Evolutionary conservation across 257 asterid species (phyloP).

Genomic region (Nicotiana benthamiana): DNA sequence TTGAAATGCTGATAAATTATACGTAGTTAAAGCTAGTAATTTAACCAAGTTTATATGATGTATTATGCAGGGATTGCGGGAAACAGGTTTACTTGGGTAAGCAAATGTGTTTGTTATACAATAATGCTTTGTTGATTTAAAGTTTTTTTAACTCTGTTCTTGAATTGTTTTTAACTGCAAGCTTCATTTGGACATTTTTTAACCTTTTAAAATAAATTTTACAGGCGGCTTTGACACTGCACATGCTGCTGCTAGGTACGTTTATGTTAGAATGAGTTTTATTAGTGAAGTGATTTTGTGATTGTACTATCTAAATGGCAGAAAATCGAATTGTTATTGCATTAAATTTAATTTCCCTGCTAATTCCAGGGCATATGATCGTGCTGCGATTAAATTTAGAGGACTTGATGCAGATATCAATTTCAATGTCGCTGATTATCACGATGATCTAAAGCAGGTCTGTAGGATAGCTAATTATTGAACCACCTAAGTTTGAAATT

Average conservation of each 20-base stretch:
- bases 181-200: background rate
- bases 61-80: slow-evolving; percentile 81
- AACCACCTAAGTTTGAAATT: background rate
- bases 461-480: slow-evolving; percentile 9
- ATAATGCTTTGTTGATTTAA: slow-evolving; percentile 2
- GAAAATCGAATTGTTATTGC: background rate
- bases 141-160: background rate
- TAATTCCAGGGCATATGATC: slow-evolving; percentile 77
- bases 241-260: slow-evolving; percentile 92
- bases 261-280: slow-evolving; percentile 4
- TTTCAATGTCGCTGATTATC: slow-evolving; percentile 66
- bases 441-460: slow-evolving; percentile 72
- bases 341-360: slow-evolving; percentile 11
- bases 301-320: background rate
- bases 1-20: too few relatives aligned
- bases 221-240: slow-evolving; percentile 98
- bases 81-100: slow-evolving; percentile 93
- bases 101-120: background rate
- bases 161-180: background rate
- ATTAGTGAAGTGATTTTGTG: background rate
- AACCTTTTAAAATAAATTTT: slow-evolving; percentile 6
- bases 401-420: slow-evolving; percentile 94
- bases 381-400: slow-evolving; percentile 91
- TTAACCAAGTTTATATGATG: background rate
- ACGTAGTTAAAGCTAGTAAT: background rate